Evolutionary conservation across 208 protist genomes (phyloP).

Genomic region (Leishmania tropica): DNA sequence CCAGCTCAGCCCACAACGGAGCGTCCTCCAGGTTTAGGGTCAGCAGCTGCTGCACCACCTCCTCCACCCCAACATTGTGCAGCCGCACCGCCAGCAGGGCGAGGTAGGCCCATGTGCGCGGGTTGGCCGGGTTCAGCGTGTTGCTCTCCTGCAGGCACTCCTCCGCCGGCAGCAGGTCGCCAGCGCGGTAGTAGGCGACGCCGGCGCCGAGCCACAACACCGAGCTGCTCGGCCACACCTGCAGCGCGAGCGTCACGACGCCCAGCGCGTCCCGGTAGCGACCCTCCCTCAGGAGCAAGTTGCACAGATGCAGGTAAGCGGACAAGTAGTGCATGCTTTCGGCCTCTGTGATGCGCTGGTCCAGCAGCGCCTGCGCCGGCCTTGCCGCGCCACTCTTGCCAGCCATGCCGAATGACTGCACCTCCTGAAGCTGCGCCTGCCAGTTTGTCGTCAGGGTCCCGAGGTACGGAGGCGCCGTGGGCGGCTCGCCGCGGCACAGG

Average conservation of each 20-base stretch:
- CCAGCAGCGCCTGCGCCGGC: not conserved
- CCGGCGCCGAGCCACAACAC: constrained; percentile 88
- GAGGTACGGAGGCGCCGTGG: constrained; percentile 22
- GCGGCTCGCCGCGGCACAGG: constrained; percentile 34
- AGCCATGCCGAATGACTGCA: not conserved
- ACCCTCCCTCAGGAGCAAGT: constrained; percentile 70
- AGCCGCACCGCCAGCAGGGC: constrained; percentile 48
- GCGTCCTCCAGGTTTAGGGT: constrained; percentile 64
- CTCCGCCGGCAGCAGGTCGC: constrained; percentile 67
- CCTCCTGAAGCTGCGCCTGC: constrained; percentile 5
- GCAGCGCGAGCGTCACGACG: constrained; percentile 68
- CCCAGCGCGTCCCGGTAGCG: constrained; percentile 78
- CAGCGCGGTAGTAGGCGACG: constrained; percentile 84
- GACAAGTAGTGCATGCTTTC: constrained; percentile 14
- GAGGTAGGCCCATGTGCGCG: constrained; percentile 88
- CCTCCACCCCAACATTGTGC: constrained; percentile 58
- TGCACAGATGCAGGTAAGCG: constrained; percentile 77
- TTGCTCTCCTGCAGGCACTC: constrained; percentile 91
- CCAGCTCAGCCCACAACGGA: constrained; percentile 74
- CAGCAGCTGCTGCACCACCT: constrained; percentile 66
- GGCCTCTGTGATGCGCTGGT: constrained; percentile 14
- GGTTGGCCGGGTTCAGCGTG: constrained; percentile 82
- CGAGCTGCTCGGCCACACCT: constrained; percentile 72
- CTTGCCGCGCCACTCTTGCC: not conserved
- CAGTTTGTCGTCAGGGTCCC: constrained; percentile 22